A percentile compares a stretch with the other conserved stretches of the same genome.
Conservation (phyloP, 2,329 filamentous ascomycete genomes). For the Trichothecium sympodiale region DNA sequence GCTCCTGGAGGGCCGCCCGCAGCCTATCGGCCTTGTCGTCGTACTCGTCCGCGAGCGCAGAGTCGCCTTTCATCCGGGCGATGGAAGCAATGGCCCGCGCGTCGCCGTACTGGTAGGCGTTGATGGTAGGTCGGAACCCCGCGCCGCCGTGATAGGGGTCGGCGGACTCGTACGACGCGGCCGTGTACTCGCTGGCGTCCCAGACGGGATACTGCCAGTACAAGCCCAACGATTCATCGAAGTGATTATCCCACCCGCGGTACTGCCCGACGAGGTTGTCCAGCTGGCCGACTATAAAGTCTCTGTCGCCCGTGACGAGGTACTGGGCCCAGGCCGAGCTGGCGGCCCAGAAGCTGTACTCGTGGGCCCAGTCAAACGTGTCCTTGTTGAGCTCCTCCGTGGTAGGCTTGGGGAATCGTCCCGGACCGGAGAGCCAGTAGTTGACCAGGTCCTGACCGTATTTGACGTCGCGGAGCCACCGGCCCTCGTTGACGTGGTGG, state of each 20-base stretch:
- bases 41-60: constrained; percentile 17
- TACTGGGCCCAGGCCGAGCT: constrained; percentile 11
- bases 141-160: constrained; percentile 24
- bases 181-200: constrained; percentile 31
- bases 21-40: constrained; percentile 19
- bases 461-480: constrained; percentile 26
- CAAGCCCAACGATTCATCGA: constrained; percentile 14
- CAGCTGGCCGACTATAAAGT: constrained; percentile 24
- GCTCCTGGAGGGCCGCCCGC: constrained; percentile 19
- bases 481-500: constrained; percentile 24
- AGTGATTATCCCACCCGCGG: constrained; percentile 22
- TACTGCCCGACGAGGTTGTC: constrained; percentile 26
- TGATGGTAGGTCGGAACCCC: constrained; percentile 29
- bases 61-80: constrained; percentile 13
- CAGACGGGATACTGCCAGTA: constrained; percentile 30
- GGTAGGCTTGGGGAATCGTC: constrained; percentile 8
- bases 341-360: constrained; percentile 13
- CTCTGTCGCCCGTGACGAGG: constrained; percentile 24
- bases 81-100: constrained; percentile 26
- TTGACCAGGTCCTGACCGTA: constrained; percentile 23
- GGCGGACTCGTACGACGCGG: constrained; percentile 11
- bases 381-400: constrained; percentile 8
- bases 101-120: constrained; percentile 31
- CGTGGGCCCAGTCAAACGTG: constrained; percentile 9
- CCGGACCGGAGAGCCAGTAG: constrained; percentile 11